A percentile compares a stretch with the other conserved stretches of the same genome.
Conservation (phyloP, 1,284 basidiomycete species). For the Heimioporus punctisporus region DNA sequence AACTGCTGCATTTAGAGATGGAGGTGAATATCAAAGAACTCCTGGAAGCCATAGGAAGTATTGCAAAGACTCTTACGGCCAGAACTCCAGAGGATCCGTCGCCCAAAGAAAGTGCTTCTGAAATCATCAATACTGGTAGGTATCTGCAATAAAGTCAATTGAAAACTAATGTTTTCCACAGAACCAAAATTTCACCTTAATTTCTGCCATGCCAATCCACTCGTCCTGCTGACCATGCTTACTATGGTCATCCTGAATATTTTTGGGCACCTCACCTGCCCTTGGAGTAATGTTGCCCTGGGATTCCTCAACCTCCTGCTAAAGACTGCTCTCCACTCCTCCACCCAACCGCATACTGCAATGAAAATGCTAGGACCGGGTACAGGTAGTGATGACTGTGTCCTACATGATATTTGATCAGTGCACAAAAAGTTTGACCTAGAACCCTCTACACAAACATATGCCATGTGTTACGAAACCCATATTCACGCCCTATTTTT, state of each 20-base stretch:
- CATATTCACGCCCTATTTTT: no score
- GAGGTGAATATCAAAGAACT: no score
- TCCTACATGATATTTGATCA: background rate
- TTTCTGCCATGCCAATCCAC: background rate
- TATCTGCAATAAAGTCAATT: no score
- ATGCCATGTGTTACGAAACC: no score
- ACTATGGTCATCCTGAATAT: background rate
- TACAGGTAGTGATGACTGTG: background rate
- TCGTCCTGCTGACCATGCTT: background rate
- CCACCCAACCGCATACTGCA: no score
- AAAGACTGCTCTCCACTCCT: background rate
- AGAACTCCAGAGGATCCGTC: no score
- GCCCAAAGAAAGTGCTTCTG: no score
- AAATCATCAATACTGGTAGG: no score
- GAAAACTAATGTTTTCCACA: background rate
- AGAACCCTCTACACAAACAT: background rate
- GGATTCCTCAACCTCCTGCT: background rate
- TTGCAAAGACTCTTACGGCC: no score
- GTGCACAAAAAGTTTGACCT: slow-evolving; percentile 4
- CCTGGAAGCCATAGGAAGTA: no score
- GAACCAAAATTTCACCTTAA: background rate
- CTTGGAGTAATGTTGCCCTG: background rate
- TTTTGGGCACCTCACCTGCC: background rate
- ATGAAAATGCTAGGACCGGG: no score
- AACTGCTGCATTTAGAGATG: no score